A percentile compares a stretch with the other conserved stretches of the same genome.
Evolutionary conservation across 768 basidiomycete species (phyloP).

Genomic region (Rhodotorula diobovata): DNA sequence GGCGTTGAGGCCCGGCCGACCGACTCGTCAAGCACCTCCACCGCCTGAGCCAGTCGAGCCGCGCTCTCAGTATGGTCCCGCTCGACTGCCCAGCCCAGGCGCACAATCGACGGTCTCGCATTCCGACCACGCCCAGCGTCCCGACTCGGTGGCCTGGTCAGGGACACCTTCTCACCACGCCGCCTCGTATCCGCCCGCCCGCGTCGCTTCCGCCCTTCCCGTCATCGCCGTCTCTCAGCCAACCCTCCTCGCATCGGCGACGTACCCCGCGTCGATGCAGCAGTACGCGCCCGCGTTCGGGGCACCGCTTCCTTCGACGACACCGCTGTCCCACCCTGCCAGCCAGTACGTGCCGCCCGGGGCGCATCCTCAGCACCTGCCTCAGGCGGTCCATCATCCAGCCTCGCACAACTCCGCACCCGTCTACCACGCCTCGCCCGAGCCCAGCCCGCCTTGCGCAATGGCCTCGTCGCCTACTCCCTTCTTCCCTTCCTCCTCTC

Average conservation of each 20-base stretch:
- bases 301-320: background rate
- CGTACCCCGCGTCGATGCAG: background rate
- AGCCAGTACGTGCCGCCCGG: background rate
- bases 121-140: too few relatives aligned
- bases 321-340: too few relatives aligned
- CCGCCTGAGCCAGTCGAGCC: too few relatives aligned
- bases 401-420: background rate
- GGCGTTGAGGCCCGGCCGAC: conserved; percentile 1
- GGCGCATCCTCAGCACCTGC: too few relatives aligned
- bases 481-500: background rate
- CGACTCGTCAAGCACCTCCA: background rate
- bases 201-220: background rate
- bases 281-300: background rate
- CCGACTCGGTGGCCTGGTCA: too few relatives aligned
- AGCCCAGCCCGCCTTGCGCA: too few relatives aligned
- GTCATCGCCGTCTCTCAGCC: background rate
- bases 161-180: background rate
- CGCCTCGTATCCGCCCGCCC: background rate
- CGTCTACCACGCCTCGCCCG: background rate
- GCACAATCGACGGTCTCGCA: too few relatives aligned
- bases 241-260: too few relatives aligned
- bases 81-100: too few relatives aligned
- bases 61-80: too few relatives aligned
- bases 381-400: rapidly evolving
- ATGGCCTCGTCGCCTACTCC: background rate